A percentile compares a stretch with the other conserved stretches of the same genome.
Evolutionary conservation across 768 basidiomycete species (phyloP).

Genomic region (Suillus lakei): DNA sequence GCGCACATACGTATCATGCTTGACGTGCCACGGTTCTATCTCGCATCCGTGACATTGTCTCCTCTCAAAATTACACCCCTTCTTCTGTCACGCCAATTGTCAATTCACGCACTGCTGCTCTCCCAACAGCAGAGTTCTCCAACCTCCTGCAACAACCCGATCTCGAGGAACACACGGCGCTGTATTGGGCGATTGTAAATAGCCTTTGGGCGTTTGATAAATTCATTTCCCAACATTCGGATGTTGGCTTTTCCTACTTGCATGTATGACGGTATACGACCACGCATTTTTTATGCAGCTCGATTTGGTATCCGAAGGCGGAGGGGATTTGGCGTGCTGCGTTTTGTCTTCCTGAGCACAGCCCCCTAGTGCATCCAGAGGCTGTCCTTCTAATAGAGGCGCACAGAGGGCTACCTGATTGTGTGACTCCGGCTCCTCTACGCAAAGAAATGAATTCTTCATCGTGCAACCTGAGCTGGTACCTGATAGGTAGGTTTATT

Average conservation of each 20-base stretch:
- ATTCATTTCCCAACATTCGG: not conserved
- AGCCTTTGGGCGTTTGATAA: not conserved
- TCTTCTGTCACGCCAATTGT: slow-evolving; percentile 43
- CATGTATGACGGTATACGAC: not conserved
- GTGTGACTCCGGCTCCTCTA: not conserved
- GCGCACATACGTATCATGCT: not conserved
- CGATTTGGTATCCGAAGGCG: not conserved
- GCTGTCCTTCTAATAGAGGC: not conserved
- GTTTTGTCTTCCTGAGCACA: not conserved
- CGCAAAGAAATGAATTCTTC: too few relatives aligned
- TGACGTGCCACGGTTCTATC: not conserved
- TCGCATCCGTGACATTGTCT: not conserved
- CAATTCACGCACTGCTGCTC: slow-evolving; percentile 63
- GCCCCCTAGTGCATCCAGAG: too few relatives aligned
- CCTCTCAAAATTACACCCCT: not conserved
- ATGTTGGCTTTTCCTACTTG: not conserved
- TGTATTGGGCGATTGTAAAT: not conserved
- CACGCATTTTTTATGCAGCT: not conserved
- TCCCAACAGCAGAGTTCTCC: slow-evolving; percentile 38
- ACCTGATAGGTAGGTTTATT: too few relatives aligned
- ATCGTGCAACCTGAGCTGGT: too few relatives aligned
- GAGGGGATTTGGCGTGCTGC: not conserved
- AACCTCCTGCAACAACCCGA: not conserved
- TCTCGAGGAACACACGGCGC: not conserved
- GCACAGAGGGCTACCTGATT: not conserved